These are phyloP conservation scores for Microcos paniculata DNA, from an alignment of 345 rosid genomes.

Conservation along the genomic window DNA sequence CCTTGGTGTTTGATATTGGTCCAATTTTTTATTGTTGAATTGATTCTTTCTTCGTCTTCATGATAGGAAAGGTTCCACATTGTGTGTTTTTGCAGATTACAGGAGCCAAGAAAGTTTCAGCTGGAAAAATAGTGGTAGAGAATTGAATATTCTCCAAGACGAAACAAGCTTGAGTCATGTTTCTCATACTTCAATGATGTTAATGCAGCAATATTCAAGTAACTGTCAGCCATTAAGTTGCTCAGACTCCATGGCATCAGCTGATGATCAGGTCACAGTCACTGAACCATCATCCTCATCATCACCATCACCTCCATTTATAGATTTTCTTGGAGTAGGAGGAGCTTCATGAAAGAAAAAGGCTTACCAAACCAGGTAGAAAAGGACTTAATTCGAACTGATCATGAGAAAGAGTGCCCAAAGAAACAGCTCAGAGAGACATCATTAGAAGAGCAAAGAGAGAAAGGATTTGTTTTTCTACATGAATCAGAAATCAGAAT, in stretches of 20 bases:
- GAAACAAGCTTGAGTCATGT: conserved; percentile 25
- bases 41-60: not conserved
- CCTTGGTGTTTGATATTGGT: not conserved
- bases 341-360: conserved; percentile 32
- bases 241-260: conserved; percentile 38
- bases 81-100: conserved; percentile 27
- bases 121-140: conserved; percentile 11
- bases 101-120: conserved; percentile 24
- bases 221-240: conserved; percentile 27
- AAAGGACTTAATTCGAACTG: not conserved
- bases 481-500: conserved; percentile 4
- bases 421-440: conserved; percentile 7
- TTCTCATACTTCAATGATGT: conserved; percentile 20
- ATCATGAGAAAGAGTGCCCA: not conserved
- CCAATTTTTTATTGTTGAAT: not conserved
- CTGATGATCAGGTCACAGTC: conserved; percentile 44
- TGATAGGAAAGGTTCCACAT: not conserved
- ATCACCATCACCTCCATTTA: conserved; percentile 44
- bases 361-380: conserved; percentile 15
- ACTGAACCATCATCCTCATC: conserved; percentile 42
- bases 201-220: conserved; percentile 33
- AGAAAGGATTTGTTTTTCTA: not conserved
- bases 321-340: conserved; percentile 67
- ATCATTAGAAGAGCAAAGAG: conserved; percentile 7
- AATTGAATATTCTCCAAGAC: conserved; percentile 26